phyloP scores from a whole-genome alignment of 2,329 filamentous ascomycete genomes.

The Apiospora saccharicola region DNA sequence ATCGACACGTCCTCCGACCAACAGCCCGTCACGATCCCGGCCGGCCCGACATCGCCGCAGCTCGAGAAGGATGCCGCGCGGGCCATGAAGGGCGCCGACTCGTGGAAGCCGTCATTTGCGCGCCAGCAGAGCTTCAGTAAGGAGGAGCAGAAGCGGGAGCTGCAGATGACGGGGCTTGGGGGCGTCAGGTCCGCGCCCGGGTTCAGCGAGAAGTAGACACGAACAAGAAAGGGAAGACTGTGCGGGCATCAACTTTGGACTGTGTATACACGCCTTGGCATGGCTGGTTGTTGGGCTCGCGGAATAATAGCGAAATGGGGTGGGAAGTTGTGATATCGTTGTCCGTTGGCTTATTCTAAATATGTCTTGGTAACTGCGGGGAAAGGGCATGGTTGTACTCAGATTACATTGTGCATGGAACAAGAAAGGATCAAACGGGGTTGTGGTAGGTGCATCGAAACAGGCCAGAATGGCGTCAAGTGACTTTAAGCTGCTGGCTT shows the following conservation, averaged over 20 bases:
- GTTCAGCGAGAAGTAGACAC: conserved; percentile 48
- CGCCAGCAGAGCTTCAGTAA: conserved; percentile 59
- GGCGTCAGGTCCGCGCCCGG: conserved; percentile 47
- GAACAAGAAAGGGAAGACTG: background rate
- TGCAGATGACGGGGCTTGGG: conserved; percentile 53
- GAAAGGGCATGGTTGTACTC: background rate
- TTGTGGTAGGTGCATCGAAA: background rate
- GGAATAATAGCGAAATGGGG: too few species aligned
- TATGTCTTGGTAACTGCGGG: background rate
- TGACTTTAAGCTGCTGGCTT: background rate
- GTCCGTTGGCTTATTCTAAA: background rate
- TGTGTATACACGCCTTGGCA: background rate
- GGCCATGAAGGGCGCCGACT: conserved; percentile 45
- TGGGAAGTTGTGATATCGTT: background rate
- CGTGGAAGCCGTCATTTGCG: conserved; percentile 57
- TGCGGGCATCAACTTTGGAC: background rate
- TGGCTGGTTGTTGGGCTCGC: background rate
- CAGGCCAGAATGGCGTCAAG: background rate
- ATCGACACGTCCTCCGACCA: background rate
- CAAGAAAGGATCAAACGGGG: background rate
- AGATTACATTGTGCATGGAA: background rate
- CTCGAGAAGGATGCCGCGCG: conserved; percentile 44
- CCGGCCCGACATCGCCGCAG: conserved; percentile 37
- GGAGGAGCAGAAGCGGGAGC: conserved; percentile 60
- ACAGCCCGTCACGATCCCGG: conserved; percentile 15